These are phyloP conservation scores for Agastache rugosa DNA, from an alignment of 257 asterid genomes.

Conservation along the genomic window DNA sequence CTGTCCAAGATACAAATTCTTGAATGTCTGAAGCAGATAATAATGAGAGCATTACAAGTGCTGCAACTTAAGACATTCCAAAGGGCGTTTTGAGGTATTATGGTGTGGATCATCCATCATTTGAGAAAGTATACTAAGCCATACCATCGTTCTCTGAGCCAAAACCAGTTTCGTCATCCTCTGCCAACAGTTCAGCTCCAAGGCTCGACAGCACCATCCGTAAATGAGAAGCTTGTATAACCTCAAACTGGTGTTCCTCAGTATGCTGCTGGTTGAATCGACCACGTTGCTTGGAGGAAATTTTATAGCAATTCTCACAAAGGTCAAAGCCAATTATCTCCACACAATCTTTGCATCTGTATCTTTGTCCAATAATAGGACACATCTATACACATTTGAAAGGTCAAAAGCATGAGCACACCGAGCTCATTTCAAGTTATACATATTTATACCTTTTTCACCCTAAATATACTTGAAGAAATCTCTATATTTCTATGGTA, in stretches of 20 bases:
- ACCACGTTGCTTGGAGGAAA: constrained; percentile 66
- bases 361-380: constrained; percentile 71
- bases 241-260: constrained; percentile 59
- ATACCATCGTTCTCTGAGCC: constrained; percentile 15
- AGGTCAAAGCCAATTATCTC: constrained; percentile 77
- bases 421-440: not conserved
- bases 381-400: constrained; percentile 50
- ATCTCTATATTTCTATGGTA: too few species aligned
- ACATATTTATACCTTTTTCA: not conserved
- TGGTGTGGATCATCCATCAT: constrained; percentile 24
- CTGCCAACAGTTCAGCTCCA: constrained; percentile 33
- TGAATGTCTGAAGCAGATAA: too few species aligned
- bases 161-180: constrained; percentile 7
- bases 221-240: constrained; percentile 12
- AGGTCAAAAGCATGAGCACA: not conserved
- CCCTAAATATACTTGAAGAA: not conserved
- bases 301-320: constrained; percentile 58
- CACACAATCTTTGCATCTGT: constrained; percentile 72
- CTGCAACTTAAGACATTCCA: too few species aligned
- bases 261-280: constrained; percentile 85
- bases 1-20: too few species aligned
- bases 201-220: constrained; percentile 20
- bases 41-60: too few species aligned
- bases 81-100: too few species aligned
- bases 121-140: constrained; percentile 25